Evolutionary conservation across 2,329 filamentous ascomycete species (phyloP).

Genomic region (Fusarium nelsonii): DNA sequence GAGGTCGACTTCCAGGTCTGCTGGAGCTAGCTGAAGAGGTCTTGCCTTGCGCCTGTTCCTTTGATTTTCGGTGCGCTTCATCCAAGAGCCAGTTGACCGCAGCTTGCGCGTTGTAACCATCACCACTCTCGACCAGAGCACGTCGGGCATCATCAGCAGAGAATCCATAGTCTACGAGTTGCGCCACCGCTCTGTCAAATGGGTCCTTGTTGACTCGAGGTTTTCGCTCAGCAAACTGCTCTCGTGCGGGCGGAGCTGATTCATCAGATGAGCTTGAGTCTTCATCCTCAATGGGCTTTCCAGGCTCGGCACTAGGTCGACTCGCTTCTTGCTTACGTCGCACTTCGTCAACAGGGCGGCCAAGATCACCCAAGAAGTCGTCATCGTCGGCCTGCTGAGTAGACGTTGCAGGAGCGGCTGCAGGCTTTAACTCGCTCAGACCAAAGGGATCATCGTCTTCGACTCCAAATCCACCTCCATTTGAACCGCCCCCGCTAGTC

Average conservation of each 20-base stretch:
- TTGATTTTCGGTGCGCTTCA: conserved; percentile 87
- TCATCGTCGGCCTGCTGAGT: conserved; percentile 63
- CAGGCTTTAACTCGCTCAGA: conserved; percentile 71
- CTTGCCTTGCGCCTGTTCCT: conserved; percentile 73
- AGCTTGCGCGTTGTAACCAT: conserved; percentile 83
- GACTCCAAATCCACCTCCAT: conserved; percentile 58
- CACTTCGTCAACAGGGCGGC: conserved; percentile 73
- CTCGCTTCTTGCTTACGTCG: conserved; percentile 59
- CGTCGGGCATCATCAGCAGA: conserved; percentile 83
- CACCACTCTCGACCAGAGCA: conserved; percentile 83
- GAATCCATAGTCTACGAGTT: conserved; percentile 96
- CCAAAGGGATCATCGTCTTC: conserved; percentile 94
- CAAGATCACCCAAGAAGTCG: conserved; percentile 74
- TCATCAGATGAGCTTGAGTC: conserved; percentile 63
- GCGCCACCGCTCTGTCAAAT: conserved; percentile 83
- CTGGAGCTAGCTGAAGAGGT: conserved; percentile 59
- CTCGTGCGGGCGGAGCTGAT: conserved; percentile 38
- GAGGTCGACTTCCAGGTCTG: conserved; percentile 34
- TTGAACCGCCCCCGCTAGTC: conserved; percentile 45
- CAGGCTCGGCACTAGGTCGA: conserved; percentile 62
- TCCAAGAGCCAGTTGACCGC: conserved; percentile 92
- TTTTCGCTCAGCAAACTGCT: conserved; percentile 41
- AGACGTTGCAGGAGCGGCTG: conserved; percentile 49
- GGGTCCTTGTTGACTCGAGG: conserved; percentile 52
- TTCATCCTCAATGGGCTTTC: conserved; percentile 67